Evolutionary conservation across 306 rosid genomes (phyloP).

Genomic region (Citrullus colocynthis): DNA sequence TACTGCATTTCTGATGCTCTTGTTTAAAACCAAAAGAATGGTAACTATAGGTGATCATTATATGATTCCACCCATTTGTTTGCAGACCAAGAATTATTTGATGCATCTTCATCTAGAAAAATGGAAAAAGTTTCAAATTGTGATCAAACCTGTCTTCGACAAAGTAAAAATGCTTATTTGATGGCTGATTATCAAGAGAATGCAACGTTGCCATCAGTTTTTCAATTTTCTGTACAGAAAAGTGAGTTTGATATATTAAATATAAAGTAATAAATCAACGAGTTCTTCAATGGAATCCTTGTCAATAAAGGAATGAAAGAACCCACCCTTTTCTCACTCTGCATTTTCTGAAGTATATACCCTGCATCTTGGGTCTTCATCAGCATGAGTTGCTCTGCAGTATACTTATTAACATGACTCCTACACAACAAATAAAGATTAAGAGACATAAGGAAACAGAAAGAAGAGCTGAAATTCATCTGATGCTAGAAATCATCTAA

Average conservation of each 20-base stretch:
- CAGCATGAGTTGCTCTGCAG: slow-evolving; percentile 53
- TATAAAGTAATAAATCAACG: neutral
- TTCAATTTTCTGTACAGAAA: slow-evolving; percentile 51
- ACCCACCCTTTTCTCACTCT: slow-evolving; percentile 65
- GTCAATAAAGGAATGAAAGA: slow-evolving; percentile 2
- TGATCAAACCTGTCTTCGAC: slow-evolving; percentile 50
- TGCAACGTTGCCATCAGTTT: slow-evolving; percentile 57
- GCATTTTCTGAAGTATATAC: slow-evolving; percentile 60
- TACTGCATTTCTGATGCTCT: neutral
- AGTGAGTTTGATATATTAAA: neutral
- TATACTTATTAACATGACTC: slow-evolving; percentile 56
- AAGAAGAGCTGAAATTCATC: neutral
- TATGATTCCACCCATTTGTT: neutral
- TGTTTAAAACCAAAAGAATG: neutral
- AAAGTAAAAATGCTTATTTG: slow-evolving; percentile 39
- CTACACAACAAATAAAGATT: slow-evolving; percentile 12
- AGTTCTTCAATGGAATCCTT: neutral
- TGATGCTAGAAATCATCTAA: neutral
- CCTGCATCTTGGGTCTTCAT: slow-evolving; percentile 85
- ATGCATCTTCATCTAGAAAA: neutral
- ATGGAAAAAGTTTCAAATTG: neutral
- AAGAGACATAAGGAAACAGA: slow-evolving; percentile 3
- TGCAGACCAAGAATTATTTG: neutral
- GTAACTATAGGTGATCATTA: neutral
- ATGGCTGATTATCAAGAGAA: slow-evolving; percentile 31